These are phyloP conservation scores for Hamigera avellanea DNA, from an alignment of 495 filamentous ascomycete genomes.

Conservation along the genomic window DNA sequence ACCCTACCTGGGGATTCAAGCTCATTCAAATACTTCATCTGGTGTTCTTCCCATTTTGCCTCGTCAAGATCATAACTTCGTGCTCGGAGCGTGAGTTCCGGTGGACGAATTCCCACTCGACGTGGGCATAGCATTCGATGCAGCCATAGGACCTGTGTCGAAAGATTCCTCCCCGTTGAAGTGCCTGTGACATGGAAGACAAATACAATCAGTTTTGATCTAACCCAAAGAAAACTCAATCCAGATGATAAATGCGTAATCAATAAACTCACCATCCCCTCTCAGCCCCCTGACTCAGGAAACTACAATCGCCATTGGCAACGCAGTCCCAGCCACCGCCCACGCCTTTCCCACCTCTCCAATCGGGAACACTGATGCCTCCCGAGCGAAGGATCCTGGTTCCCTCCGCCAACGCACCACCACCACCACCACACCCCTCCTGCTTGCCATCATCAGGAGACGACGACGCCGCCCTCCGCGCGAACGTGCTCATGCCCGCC, in stretches of 20 bases:
- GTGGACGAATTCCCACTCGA: not conserved
- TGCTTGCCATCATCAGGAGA: constrained; percentile 15
- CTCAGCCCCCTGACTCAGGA: constrained; percentile 70
- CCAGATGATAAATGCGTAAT: too few relatives aligned
- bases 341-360: constrained; percentile 57
- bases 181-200: constrained; percentile 35
- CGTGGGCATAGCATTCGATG: constrained; percentile 3
- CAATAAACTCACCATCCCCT: constrained; percentile 63
- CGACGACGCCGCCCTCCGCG: constrained; percentile 9
- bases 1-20: too few relatives aligned
- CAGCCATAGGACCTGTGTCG: constrained; percentile 31
- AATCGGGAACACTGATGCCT: constrained; percentile 30
- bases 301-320: constrained; percentile 71
- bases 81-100: not conserved
- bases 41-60: too few relatives aligned
- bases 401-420: constrained; percentile 19
- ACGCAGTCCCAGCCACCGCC: constrained; percentile 71
- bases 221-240: not conserved
- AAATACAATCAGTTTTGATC: not conserved
- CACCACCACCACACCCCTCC: not conserved
- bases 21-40: too few relatives aligned
- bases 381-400: constrained; percentile 12
- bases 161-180: constrained; percentile 71
- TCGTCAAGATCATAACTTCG: not conserved
- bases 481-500: constrained; percentile 61